These are phyloP conservation scores for Zygoascus tannicola DNA, from an alignment of 805 yeast species.

Conservation along the genomic window DNA sequence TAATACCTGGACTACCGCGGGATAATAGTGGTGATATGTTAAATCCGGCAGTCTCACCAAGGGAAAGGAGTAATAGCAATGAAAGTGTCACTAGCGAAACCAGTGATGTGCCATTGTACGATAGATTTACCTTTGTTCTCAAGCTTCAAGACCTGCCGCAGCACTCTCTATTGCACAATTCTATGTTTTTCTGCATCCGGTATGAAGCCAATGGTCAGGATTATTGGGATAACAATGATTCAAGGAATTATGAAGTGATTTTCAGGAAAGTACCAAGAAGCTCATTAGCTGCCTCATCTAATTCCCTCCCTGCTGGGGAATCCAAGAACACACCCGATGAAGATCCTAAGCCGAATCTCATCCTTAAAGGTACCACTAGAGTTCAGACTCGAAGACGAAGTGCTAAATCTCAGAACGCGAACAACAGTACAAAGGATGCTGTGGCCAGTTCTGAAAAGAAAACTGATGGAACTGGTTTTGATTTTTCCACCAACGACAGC, in stretches of 20 bases:
- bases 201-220: slow-evolving; percentile 43
- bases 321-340: background rate
- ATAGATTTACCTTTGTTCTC: slow-evolving; percentile 61
- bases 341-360: background rate
- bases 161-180: slow-evolving; percentile 21
- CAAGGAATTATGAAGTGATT: slow-evolving; percentile 47
- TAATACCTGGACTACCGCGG: background rate
- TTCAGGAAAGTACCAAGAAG: slow-evolving; percentile 25
- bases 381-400: slow-evolving; percentile 3
- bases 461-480: background rate
- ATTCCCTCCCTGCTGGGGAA: background rate
- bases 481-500: background rate
- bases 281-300: background rate
- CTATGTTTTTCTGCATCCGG: slow-evolving; percentile 47
- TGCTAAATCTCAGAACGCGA: background rate
- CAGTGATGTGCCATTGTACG: slow-evolving; percentile 29
- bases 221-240: slow-evolving; percentile 70
- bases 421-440: background rate
- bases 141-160: slow-evolving; percentile 29
- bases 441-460: background rate
- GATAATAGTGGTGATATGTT: background rate
- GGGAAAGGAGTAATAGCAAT: background rate
- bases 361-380: background rate
- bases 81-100: slow-evolving; percentile 5
- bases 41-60: background rate